Evolutionary conservation across 805 yeast genomes (phyloP).

Genomic region (Myxozyma nipponensis): DNA sequence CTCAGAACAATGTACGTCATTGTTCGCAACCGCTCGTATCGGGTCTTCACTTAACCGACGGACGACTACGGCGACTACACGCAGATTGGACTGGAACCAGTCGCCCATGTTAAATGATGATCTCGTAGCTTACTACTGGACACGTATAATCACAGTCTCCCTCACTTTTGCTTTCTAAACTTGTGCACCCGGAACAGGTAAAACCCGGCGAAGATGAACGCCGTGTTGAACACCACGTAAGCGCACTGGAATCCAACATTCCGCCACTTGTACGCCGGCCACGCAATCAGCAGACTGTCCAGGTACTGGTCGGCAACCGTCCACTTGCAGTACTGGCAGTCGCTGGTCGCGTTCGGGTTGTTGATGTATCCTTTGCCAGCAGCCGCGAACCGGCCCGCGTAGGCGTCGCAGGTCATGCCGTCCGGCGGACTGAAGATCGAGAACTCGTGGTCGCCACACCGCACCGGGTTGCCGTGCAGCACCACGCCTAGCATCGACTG

Average conservation of each 20-base stretch:
- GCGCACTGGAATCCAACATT: slow-evolving; percentile 55
- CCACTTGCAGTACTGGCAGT: slow-evolving; percentile 24
- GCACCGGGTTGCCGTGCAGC: slow-evolving; percentile 50
- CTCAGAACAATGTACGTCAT: too few species aligned
- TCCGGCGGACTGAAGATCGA: slow-evolving; percentile 50
- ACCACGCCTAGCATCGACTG: slow-evolving; percentile 50
- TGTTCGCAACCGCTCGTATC: too few species aligned
- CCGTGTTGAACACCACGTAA: slow-evolving; percentile 42
- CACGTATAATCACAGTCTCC: too few species aligned
- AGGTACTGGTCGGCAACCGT: slow-evolving; percentile 20
- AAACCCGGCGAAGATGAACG: slow-evolving; percentile 18
- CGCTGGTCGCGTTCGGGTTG: slow-evolving; percentile 30
- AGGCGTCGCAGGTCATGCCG: slow-evolving; percentile 55
- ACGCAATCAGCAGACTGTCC: slow-evolving; percentile 32
- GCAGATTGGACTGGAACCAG: too few species aligned
- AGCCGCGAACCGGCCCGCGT: slow-evolving; percentile 3
- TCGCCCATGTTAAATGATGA: too few species aligned
- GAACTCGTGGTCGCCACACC: slow-evolving; percentile 49
- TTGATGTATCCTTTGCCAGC: slow-evolving; percentile 1
- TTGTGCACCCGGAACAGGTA: slow-evolving; percentile 12
- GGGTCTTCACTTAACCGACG: too few species aligned
- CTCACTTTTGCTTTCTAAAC: too few species aligned
- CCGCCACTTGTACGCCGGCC: slow-evolving; percentile 70
- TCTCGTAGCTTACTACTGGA: too few species aligned
- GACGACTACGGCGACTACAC: too few species aligned